Percentiles rank a stretch among this genome's conserved stretches.
phyloP scores from a whole-genome alignment of 805 yeast species.

The Cyberlindnera galapagoensis region DNA sequence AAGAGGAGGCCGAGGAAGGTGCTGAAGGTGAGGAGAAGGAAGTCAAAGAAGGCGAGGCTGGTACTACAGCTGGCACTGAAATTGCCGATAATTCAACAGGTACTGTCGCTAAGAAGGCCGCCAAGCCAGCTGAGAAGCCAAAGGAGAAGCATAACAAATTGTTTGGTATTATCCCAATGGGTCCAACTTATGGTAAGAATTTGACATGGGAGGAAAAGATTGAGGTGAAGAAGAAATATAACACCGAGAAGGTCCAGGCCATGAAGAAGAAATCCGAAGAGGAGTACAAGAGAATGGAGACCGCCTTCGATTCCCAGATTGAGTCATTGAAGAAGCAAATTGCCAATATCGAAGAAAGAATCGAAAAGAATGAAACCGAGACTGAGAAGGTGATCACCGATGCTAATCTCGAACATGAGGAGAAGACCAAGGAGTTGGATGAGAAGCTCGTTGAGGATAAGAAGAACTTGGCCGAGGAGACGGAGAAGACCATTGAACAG shows the following conservation, averaged over 20 bases:
- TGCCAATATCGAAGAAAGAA: conserved; percentile 15
- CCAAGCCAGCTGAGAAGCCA: conserved; percentile 2
- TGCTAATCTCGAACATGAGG: conserved; percentile 14
- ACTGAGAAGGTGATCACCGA: conserved; percentile 12
- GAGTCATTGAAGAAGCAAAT: conserved; percentile 19
- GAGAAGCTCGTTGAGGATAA: conserved; percentile 21
- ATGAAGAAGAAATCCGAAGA: conserved; percentile 15
- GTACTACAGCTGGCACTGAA: conserved; percentile 2
- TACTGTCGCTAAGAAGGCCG: conserved; percentile 11
- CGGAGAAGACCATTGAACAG: conserved; percentile 15
- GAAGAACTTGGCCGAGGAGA: conserved; percentile 16
- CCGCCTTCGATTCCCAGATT: conserved; percentile 18
- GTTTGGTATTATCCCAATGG: conserved; percentile 12
- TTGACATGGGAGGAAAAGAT: conserved; percentile 18
- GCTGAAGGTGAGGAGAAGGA: conserved; percentile 2
- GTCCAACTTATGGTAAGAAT: conserved; percentile 8
- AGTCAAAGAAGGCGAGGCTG: conserved; percentile 6
- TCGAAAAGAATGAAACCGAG: conserved; percentile 10
- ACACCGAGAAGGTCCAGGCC: conserved; percentile 10
- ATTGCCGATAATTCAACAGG: conserved; percentile 4
- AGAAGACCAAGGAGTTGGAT: conserved; percentile 13
- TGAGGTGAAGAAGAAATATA: conserved; percentile 13
- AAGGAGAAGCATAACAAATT: conserved; percentile 8
- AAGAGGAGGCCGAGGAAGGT: conserved; percentile 3
- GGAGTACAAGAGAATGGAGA: conserved; percentile 15